Base-by-base conservation (phyloP, 2,329 filamentous ascomycete species). In the Clathrospora elynae region DNA sequence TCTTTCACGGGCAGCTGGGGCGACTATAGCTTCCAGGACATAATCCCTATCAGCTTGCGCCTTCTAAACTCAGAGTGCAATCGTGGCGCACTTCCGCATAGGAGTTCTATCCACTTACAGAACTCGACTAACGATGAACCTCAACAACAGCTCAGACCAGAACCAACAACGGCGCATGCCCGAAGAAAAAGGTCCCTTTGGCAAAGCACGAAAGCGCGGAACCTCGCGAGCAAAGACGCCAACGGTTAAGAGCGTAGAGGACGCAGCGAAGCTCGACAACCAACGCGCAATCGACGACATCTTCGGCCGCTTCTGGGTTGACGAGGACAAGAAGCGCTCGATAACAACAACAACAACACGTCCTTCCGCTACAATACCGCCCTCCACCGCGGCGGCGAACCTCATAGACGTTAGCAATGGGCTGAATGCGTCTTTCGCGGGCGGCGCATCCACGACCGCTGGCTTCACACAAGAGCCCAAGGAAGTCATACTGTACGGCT, bases 401-500 rank as follows among this genome's bases (percentile, higher is more conserved):
- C 49, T 68, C 2, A 44, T 62, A 28, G 65, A 67, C n/a, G 53
- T 48, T 12, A 54, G 48, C n/a, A 49, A 49, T 25, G 62, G 59
- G 8, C 39, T 64, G 3, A 53, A 51, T 18, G 47, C 43, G 26
- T 66, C 62, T 9, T 66, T 67, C 42, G 45, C 58, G 6, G 35
- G 49, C 12, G 58, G 61, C 37, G 53, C 59, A 44, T 41, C 59
- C 4, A 42, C 73, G 31, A 71, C 70, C 46, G 60, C 74, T 11
- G 64, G 66, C 62, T 42, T 41, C 13, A 51, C 67, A 29, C 79
- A 78, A 51, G 78, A 82, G 52, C 82, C 84, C 2, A 86, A 88
- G 25, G 90, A 96, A 71, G 82, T 95, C 51, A 83, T 96, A 41
- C 77, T 97, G 11, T 88, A 91, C 56, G 92, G 92, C 19, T 96